Evolutionary conservation across 805 yeast species (phyloP).

Genomic region (Priceomyces fermenticarens): DNA sequence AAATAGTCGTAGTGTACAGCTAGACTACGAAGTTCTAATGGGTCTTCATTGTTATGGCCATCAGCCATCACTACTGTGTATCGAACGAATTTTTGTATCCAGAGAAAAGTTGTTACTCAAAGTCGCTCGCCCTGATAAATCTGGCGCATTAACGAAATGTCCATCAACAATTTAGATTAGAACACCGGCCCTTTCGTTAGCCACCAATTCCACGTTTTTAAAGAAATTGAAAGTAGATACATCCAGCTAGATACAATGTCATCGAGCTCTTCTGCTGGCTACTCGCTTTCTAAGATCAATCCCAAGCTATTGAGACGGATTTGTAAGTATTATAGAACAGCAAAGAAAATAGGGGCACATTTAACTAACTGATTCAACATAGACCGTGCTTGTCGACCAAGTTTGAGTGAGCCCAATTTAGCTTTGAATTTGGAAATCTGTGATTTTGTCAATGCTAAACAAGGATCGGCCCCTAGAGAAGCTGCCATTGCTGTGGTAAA

Average conservation of each 20-base stretch:
- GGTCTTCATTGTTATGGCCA: constrained; percentile 37
- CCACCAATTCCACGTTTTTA: neutral
- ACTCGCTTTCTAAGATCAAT: constrained; percentile 42
- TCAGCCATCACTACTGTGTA: neutral
- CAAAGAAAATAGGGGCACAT: neutral
- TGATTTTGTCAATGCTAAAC: constrained; percentile 88
- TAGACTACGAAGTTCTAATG: constrained; percentile 57
- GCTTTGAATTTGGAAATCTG: constrained; percentile 89
- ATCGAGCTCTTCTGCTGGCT: constrained; percentile 16
- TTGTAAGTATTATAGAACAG: constrained; percentile 26
- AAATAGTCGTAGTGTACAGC: constrained; percentile 65
- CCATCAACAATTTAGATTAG: too few relatives aligned
- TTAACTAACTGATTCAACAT: constrained; percentile 4
- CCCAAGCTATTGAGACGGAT: constrained; percentile 46
- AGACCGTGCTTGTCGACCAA: constrained; percentile 85
- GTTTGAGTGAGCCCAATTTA: constrained; percentile 81
- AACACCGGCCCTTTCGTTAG: too few relatives aligned
- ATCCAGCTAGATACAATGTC: constrained; percentile 8
- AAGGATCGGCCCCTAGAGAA: constrained; percentile 86
- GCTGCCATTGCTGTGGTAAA: constrained; percentile 86
- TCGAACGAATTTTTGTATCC: neutral
- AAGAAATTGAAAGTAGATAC: constrained; percentile 1
- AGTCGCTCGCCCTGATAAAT: too few relatives aligned
- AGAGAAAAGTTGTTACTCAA: neutral
- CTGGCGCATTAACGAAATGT: too few relatives aligned